phyloP scores from a whole-genome alignment of 495 filamentous ascomycete genomes.

The Parachaetomium inaequale region DNA sequence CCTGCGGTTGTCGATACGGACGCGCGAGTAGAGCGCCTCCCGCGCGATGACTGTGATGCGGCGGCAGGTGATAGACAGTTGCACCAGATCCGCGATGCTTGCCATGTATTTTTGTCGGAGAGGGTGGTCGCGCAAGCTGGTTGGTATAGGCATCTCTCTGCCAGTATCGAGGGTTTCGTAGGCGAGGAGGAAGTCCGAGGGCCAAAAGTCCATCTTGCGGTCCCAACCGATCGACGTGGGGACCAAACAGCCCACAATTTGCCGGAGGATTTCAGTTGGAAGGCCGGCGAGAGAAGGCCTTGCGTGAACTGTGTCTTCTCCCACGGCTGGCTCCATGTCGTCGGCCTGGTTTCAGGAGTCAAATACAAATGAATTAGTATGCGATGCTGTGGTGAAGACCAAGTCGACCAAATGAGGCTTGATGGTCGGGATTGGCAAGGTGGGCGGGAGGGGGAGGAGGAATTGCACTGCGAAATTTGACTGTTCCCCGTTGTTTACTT shows the following conservation, averaged over 20 bases:
- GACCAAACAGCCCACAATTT: background rate
- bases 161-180: background rate
- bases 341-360: too few relatives aligned
- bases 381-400: too few relatives aligned
- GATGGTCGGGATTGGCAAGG: too few relatives aligned
- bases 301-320: too few relatives aligned
- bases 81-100: background rate
- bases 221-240: background rate
- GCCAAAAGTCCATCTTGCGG: background rate
- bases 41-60: background rate
- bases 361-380: too few relatives aligned
- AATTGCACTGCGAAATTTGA: too few relatives aligned
- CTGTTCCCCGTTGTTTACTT: too few relatives aligned
- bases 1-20: background rate
- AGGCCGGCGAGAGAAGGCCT: too few relatives aligned
- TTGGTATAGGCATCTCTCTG: too few relatives aligned
- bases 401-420: too few relatives aligned
- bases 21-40: background rate
- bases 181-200: background rate
- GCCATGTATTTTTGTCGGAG: background rate
- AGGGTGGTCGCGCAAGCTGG: background rate
- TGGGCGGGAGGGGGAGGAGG: too few relatives aligned
- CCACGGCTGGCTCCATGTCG: too few relatives aligned
- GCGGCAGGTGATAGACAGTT: background rate
- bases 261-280: background rate